A percentile compares a stretch with the other conserved stretches of the same genome.
phyloP scores from a whole-genome alignment of 345 rosid genomes.

The Lepidium didymum region DNA sequence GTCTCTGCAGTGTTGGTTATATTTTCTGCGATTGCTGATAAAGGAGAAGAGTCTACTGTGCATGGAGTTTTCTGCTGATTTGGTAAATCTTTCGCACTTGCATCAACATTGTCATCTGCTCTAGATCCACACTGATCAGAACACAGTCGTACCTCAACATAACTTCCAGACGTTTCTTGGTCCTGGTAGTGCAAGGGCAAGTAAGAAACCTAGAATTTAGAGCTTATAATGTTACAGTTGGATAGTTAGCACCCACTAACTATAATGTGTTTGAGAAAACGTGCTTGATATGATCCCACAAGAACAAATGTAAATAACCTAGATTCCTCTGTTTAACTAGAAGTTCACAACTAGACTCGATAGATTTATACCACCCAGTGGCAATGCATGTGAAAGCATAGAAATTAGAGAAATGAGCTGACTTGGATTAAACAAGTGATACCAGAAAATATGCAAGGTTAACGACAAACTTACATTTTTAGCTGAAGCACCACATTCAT shows the following conservation, averaged over 20 bases:
- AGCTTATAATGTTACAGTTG: background rate
- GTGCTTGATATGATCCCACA: conserved; percentile 1
- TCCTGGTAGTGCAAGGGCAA: conserved; percentile 39
- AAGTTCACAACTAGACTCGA: background rate
- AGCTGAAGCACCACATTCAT: conserved; percentile 22
- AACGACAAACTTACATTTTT: conserved; percentile 38
- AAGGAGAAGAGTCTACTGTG: conserved; percentile 26
- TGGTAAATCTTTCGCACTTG: conserved; percentile 33
- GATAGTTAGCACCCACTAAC: conserved; percentile 2
- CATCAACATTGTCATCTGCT: conserved; percentile 30
- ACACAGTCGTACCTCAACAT: conserved; percentile 28
- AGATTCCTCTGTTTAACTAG: background rate
- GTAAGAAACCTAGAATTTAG: conserved; percentile 6
- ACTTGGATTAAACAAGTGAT: background rate
- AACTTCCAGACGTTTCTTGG: conserved; percentile 41
- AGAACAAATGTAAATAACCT: conserved; percentile 1
- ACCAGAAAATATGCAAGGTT: background rate
- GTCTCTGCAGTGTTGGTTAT: conserved; percentile 39
- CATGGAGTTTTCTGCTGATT: conserved; percentile 40
- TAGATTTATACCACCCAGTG: background rate
- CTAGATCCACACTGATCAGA: conserved; percentile 45
- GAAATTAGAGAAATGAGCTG: background rate
- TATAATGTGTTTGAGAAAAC: background rate
- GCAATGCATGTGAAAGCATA: conserved; percentile 6
- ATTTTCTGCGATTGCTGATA: conserved; percentile 13